Evolutionary conservation across 2,329 filamentous ascomycete genomes (phyloP).

Genomic region (Pestalotiopsis sp.): DNA sequence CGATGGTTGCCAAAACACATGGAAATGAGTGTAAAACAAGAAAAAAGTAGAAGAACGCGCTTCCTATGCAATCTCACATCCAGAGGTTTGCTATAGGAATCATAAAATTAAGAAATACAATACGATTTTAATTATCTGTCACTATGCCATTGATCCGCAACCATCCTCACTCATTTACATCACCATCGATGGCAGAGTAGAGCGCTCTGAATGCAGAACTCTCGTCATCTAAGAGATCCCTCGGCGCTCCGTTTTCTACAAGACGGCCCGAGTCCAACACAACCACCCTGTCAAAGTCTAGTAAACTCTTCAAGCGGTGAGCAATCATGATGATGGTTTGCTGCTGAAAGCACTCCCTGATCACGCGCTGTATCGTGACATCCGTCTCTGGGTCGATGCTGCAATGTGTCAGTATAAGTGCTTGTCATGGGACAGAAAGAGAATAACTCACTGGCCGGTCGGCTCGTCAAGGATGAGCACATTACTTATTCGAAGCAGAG

Average conservation of each 20-base stretch:
- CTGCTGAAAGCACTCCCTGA: conserved; percentile 32
- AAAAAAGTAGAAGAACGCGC: too few species aligned
- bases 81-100: too few species aligned
- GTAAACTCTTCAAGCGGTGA: conserved; percentile 16
- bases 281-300: conserved; percentile 3
- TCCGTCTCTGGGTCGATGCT: conserved; percentile 31
- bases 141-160: not conserved
- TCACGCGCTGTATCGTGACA: conserved; percentile 30
- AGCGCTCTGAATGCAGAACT: not conserved
- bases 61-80: too few species aligned
- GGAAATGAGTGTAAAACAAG: too few species aligned
- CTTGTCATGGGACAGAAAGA: too few species aligned
- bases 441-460: conserved; percentile 18
- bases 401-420: conserved; percentile 3
- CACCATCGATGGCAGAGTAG: not conserved
- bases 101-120: too few species aligned
- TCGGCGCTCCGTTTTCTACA: not conserved
- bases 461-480: conserved; percentile 35
- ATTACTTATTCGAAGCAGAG: conserved; percentile 18
- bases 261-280: not conserved
- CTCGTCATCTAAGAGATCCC: not conserved
- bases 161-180: not conserved
- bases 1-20: too few species aligned
- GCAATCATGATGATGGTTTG: conserved; percentile 39
- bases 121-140: too few species aligned